phyloP scores from a whole-genome alignment of 768 basidiomycete species.

The Mycena vulgaris region DNA sequence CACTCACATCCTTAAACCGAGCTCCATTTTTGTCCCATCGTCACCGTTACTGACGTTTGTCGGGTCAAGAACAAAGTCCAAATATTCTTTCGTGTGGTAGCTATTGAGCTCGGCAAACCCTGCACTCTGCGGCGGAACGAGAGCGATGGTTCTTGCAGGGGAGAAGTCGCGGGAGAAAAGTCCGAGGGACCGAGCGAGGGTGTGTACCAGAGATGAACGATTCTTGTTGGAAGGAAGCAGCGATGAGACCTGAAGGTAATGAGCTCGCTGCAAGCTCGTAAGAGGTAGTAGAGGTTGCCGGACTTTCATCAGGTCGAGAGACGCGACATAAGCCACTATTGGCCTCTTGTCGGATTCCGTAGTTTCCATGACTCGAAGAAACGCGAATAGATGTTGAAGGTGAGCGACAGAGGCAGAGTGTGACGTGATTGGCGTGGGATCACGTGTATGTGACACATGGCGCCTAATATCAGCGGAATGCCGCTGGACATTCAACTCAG shows the following conservation, averaged over 20 bases:
- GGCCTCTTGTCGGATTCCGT: conserved; percentile 18
- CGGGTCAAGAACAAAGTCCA: conserved; percentile 69
- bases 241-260: conserved; percentile 57
- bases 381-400: not conserved
- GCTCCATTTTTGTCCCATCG: conserved; percentile 51
- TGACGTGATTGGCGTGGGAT: too few relatives aligned
- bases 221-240: conserved; percentile 80
- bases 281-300: not conserved
- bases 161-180: conserved; percentile 56
- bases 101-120: conserved; percentile 68
- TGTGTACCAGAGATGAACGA: conserved; percentile 77
- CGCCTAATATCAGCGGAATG: too few relatives aligned
- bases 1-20: conserved; percentile 73
- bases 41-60: conserved; percentile 42
- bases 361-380: not conserved
- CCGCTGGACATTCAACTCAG: too few relatives aligned
- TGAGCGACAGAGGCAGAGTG: too few relatives aligned
- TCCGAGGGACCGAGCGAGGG: conserved; percentile 68
- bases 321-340: conserved; percentile 31
- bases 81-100: conserved; percentile 83
- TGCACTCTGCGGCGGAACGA: conserved; percentile 71
- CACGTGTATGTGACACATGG: too few relatives aligned
- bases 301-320: conserved; percentile 32
- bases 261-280: not conserved
- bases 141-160: conserved; percentile 50